A percentile compares a stretch with the other conserved stretches of the same genome.
Conservation (phyloP, 805 yeast genomes). For the Candida odintsovae region DNA sequence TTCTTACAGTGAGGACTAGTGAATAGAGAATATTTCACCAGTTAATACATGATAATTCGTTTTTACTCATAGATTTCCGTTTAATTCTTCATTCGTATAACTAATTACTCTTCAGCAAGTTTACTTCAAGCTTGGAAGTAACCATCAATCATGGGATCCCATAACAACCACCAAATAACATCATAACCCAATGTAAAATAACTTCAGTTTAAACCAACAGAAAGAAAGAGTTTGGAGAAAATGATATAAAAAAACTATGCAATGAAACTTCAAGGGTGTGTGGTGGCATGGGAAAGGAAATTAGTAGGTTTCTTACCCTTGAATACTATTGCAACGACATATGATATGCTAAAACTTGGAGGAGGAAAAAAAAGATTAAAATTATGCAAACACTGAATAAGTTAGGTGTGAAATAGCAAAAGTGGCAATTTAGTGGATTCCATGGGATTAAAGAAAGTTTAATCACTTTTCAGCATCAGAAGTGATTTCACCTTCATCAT, state of each 20-base stretch:
- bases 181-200: background rate
- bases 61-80: background rate
- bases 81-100: background rate
- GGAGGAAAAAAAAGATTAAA: too few species aligned
- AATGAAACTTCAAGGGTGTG: background rate
- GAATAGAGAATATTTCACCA: background rate
- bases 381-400: background rate
- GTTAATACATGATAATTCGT: background rate
- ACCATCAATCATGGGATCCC: background rate
- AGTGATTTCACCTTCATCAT: slow-evolving; percentile 33
- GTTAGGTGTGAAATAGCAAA: background rate
- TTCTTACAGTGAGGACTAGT: slow-evolving; percentile 9
- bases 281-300: background rate
- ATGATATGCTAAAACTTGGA: background rate
- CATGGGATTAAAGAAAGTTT: background rate
- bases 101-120: background rate
- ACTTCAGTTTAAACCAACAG: background rate
- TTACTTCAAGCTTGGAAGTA: background rate
- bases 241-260: background rate
- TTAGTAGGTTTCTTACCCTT: background rate
- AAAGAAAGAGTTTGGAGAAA: background rate
- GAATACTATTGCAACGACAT: background rate
- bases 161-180: background rate
- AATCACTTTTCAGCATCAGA: slow-evolving; percentile 26
- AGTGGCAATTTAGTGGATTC: background rate